phyloP scores from a whole-genome alignment of 1,284 basidiomycete genomes.

The Blastosporella zonata region DNA sequence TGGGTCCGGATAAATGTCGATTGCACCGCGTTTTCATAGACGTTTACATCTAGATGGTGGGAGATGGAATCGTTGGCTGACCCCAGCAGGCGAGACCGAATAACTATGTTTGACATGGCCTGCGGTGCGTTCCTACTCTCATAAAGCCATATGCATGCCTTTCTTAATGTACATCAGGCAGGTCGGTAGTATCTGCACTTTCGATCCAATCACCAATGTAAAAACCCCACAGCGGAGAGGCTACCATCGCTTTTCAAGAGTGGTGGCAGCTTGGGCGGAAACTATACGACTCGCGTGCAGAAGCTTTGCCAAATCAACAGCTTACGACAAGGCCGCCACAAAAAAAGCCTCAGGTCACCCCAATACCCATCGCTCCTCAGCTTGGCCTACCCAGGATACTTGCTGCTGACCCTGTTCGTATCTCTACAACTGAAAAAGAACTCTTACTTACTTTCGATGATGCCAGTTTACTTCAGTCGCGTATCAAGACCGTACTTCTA shows the following conservation, averaged over 20 bases:
- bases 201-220: neutral
- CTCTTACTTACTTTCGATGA: neutral
- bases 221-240: constrained; percentile 32
- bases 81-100: constrained; percentile 16
- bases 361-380: constrained; percentile 23
- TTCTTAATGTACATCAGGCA: constrained; percentile 23
- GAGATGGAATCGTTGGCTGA: constrained; percentile 23
- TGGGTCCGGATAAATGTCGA: neutral
- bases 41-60: constrained; percentile 31
- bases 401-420: constrained; percentile 32
- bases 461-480: constrained; percentile 29
- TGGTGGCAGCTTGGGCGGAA: constrained; percentile 33
- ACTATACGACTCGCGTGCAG: constrained; percentile 12
- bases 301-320: constrained; percentile 1
- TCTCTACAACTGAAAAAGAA: neutral
- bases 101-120: constrained; percentile 37
- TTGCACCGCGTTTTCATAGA: neutral
- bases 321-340: constrained; percentile 12
- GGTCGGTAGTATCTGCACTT: constrained; percentile 21
- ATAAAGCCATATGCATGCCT: neutral
- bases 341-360: constrained; percentile 20
- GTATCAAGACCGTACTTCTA: constrained; percentile 30
- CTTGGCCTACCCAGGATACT: constrained; percentile 27
- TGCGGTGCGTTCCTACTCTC: constrained; percentile 27
- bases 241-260: constrained; percentile 33